Percentiles rank a stretch among this genome's conserved stretches.
Conservation (phyloP, 2,329 filamentous ascomycete species). For the Berkeleyomyces rouxiae region DNA sequence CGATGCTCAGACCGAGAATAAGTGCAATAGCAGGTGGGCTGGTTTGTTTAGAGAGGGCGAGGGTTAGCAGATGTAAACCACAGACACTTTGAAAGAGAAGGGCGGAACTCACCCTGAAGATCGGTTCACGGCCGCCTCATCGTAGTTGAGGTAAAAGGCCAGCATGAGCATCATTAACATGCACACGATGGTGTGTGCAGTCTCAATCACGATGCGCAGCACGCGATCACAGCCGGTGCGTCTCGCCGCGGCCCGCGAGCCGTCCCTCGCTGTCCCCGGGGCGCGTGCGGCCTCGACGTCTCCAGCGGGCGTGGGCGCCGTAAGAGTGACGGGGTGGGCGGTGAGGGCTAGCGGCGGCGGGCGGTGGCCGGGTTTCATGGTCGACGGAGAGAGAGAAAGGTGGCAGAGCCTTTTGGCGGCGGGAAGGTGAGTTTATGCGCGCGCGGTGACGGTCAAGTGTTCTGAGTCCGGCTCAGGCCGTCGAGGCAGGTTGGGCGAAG, state of each 20-base stretch:
- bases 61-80: background rate
- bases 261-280: background rate
- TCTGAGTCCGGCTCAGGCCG: constrained; percentile 7
- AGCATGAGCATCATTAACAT: constrained; percentile 21
- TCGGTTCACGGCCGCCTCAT: constrained; percentile 15
- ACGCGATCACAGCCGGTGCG: constrained; percentile 7
- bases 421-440: background rate
- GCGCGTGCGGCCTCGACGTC: background rate
- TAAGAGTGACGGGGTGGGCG: background rate
- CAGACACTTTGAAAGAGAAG: background rate
- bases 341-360: constrained; percentile 1
- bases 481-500: background rate
- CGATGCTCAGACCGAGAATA: constrained; percentile 20
- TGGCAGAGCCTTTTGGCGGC: background rate
- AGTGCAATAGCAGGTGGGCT: constrained; percentile 21
- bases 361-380: constrained; percentile 3
- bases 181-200: constrained; percentile 20
- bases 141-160: constrained; percentile 20
- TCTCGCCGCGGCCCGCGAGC: background rate
- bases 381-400: background rate
- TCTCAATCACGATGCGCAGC: constrained; percentile 20
- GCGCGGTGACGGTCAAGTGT: background rate
- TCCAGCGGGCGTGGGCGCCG: background rate
- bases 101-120: constrained; percentile 3
- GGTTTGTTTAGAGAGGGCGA: background rate